Evolutionary conservation across 176 grass and related monocot genomes (phyloP), one percentile per base, ranked within the genome.

Genomic region (Dactylis glomerata): DNA sequence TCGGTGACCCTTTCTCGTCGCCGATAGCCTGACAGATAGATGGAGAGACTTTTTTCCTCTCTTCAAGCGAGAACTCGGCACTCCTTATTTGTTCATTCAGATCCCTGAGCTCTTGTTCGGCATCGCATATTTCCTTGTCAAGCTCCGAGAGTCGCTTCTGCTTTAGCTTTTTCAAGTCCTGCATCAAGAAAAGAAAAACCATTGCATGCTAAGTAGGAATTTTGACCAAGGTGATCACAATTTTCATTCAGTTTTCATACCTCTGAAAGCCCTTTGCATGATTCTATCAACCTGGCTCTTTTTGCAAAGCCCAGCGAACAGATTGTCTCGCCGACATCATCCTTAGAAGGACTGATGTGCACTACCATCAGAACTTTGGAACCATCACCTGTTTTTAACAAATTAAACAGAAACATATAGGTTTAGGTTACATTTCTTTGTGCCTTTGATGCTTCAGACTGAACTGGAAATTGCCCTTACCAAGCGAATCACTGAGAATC

Each of bases 281-380:
- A 84, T 75, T 96, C 84, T 8, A 96, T 91, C 11, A 88, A 90
- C 63, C 93, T 89, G 19, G 92, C 93, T 83, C 96, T 89, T 87
- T 89, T 94, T 0, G 91, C 91, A 24, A 98, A 96, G 62, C 84
- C 93, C 77, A 98, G 62, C 5, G 96, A 88, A 55, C 89, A 98
- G 11, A 98, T 63, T 27, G 96, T 98, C 84, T 96, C 96, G 3
- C 83, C 68, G 31, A 95, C 45, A 73, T 98, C 89, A 7, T 96
- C 91, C 69, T 90, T 81, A 76, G 85, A 87, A 81, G 89, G 84
- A 82, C 93, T 96, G 61, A 88, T 83, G 54, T 98, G 96, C 58
- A 98, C 93, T 46, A 98, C 85, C 96, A 98, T 96, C 79, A 98
- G 32, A 86, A 96, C 96, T 80, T 93, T 95, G 0, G 93, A 98